phyloP scores from a whole-genome alignment of 495 filamentous ascomycete species.

The Trichoderma reesei region DNA sequence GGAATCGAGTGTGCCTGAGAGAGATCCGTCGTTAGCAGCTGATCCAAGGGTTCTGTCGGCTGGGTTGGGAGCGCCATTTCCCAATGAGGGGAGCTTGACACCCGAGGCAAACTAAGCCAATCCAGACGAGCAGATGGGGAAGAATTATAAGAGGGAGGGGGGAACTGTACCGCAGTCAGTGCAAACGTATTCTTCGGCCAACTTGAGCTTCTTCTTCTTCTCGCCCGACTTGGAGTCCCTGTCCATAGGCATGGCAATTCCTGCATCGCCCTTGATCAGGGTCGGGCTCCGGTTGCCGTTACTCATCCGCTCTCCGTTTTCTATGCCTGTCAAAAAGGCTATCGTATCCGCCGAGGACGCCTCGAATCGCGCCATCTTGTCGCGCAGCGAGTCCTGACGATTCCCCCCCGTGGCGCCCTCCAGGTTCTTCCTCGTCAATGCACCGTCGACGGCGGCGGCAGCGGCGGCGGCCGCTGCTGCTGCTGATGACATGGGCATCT shows the following conservation, averaged over 20 bases:
- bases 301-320: constrained; percentile 86
- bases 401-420: constrained; percentile 64
- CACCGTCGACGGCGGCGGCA: too few relatives aligned
- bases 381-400: constrained; percentile 61
- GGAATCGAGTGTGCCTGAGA: constrained; percentile 64
- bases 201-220: constrained; percentile 81
- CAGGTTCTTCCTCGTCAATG: constrained; percentile 66
- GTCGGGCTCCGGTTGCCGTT: constrained; percentile 72
- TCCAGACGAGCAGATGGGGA: not conserved
- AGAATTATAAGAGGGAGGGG: not conserved
- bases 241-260: constrained; percentile 72
- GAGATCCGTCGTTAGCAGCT: constrained; percentile 4
- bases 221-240: constrained; percentile 59
- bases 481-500: constrained; percentile 11
- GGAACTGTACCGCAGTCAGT: constrained; percentile 73
- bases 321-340: constrained; percentile 85
- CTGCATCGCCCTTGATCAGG: constrained; percentile 75
- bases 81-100: not conserved
- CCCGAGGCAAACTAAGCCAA: too few relatives aligned
- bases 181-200: constrained; percentile 90
- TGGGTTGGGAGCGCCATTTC: not conserved
- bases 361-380: constrained; percentile 70
- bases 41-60: not conserved
- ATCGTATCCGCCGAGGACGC: constrained; percentile 69
- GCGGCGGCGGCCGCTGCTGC: too few relatives aligned